Base-by-base conservation (phyloP, 805 yeast species). In the Debaryomyces maramus region DNA sequence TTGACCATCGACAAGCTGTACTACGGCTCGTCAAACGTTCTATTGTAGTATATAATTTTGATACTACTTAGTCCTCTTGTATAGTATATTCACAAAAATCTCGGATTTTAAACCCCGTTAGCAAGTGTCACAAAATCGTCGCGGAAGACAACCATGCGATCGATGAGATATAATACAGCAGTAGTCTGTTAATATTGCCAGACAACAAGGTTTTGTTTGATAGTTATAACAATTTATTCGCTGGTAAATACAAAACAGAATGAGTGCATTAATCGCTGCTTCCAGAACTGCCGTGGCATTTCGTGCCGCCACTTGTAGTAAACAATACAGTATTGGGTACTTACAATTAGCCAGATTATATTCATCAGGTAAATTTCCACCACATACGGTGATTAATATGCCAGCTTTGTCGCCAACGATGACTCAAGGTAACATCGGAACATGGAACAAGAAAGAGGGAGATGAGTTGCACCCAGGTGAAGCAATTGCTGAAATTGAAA, bases 321-420 rank as follows among this genome's bases (percentile, higher is more conserved):
- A 44, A 20, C 48, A 45, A 44, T 45, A 27, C 34, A 46, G 46
- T 35, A 38, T 53, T 28, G 47, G 56, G 22, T 48, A 53, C 21
- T 49, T 58, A 36, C 63, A 58, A 47, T 55, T 62, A 54, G 66
- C 67, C 23, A 58, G 75, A 53, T 61, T 64, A 43, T 70, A 70
- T 56, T 58, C 73, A 18, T 64, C 73, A 21, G 64, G 63, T 28
- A 67, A 70, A 51, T 87, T 79, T 69, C 96, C 96, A 24, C 66
- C 81, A 15, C 97, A 93, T 68, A 80, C 85, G 45, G 82, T 93
- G 58, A 88, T 93, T 55, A 84, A 83, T 63, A 93, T 93, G 99
- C 99, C 99, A 35, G 99, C 99, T 7, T 74, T 93, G 56, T 91
- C 98, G n/a, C 99, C 99, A 50, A 93, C 99, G 39, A 93, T 93